These are phyloP conservation scores for Rutstroemia sp. DNA, from an alignment of 2,329 filamentous ascomycete species.

Conservation along the genomic window DNA sequence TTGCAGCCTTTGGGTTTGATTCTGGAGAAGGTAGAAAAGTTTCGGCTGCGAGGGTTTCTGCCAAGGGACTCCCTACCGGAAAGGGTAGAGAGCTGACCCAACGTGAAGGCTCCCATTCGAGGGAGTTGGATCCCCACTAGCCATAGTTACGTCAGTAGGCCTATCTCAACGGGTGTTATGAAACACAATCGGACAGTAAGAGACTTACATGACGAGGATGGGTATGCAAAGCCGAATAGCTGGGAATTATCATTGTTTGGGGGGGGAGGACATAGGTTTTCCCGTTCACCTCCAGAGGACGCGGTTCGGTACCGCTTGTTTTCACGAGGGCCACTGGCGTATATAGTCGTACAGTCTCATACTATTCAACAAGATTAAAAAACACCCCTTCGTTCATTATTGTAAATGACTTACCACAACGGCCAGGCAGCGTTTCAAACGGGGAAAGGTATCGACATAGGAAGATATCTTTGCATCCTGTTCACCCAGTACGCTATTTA, in stretches of 20 bases:
- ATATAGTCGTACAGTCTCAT: slow-evolving; percentile 1
- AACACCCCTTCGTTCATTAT: not conserved
- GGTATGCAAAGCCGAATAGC: slow-evolving; percentile 2
- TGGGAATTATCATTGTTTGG: not conserved
- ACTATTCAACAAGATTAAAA: not conserved
- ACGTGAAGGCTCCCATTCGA: not conserved
- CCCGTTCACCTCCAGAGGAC: not conserved
- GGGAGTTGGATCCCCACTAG: slow-evolving; percentile 1
- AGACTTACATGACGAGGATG: not conserved
- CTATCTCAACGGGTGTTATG: not conserved
- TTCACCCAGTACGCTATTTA: not conserved
- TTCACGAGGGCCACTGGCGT: not conserved
- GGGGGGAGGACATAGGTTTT: not conserved
- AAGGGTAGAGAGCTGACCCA: not conserved
- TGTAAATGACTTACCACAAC: not conserved
- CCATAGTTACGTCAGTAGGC: not conserved
- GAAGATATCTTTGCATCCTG: not conserved
- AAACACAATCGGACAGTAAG: not conserved
- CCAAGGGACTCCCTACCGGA: not conserved
- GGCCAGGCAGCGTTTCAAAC: not conserved
- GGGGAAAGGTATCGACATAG: not conserved
- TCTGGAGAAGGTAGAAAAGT: not conserved
- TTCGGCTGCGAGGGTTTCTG: not conserved
- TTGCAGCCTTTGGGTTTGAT: not conserved
- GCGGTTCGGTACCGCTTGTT: not conserved